Conservation (phyloP, 495 filamentous ascomycete genomes). For the Wilcoxina mikolae region DNA sequence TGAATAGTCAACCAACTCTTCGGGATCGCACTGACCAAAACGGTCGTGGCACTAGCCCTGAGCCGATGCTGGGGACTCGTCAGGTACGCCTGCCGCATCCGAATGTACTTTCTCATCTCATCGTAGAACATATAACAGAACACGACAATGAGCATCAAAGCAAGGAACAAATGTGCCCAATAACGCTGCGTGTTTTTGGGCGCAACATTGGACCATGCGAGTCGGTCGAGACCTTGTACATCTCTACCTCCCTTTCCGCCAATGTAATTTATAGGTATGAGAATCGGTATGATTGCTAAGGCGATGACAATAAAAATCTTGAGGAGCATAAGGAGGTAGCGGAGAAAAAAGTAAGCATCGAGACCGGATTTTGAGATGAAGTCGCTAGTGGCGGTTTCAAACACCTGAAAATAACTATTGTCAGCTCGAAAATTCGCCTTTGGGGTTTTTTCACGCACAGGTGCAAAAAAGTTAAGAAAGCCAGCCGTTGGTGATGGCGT, state of each 20-base stretch:
- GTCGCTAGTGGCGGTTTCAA: constrained; percentile 50
- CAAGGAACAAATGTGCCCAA: constrained; percentile 79
- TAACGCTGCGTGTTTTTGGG: constrained; percentile 55
- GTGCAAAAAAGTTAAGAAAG: constrained; percentile 26
- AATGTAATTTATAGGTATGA: constrained; percentile 69
- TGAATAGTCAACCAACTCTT: constrained; percentile 72
- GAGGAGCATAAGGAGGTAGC: constrained; percentile 83
- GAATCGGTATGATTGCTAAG: constrained; percentile 62
- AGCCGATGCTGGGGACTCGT: constrained; percentile 92
- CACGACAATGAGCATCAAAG: constrained; percentile 63
- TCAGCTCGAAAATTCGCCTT: background rate
- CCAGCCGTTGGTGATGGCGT: constrained; percentile 21
- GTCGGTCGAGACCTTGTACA: constrained; percentile 57
- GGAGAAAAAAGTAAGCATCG: constrained; percentile 95
- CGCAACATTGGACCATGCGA: constrained; percentile 86
- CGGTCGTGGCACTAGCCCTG: constrained; percentile 89
- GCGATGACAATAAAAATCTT: constrained; percentile 81
- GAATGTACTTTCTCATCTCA: constrained; percentile 82
- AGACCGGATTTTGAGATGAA: constrained; percentile 90
- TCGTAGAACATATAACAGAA: constrained; percentile 78
- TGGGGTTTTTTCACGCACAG: constrained; percentile 8
- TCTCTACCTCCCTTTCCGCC: constrained; percentile 48
- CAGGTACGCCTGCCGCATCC: constrained; percentile 81
- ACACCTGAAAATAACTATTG: constrained; percentile 49
- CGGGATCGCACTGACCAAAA: constrained; percentile 81